Conservation (phyloP, 495 filamentous ascomycete genomes). For the Echria macrotheca region DNA sequence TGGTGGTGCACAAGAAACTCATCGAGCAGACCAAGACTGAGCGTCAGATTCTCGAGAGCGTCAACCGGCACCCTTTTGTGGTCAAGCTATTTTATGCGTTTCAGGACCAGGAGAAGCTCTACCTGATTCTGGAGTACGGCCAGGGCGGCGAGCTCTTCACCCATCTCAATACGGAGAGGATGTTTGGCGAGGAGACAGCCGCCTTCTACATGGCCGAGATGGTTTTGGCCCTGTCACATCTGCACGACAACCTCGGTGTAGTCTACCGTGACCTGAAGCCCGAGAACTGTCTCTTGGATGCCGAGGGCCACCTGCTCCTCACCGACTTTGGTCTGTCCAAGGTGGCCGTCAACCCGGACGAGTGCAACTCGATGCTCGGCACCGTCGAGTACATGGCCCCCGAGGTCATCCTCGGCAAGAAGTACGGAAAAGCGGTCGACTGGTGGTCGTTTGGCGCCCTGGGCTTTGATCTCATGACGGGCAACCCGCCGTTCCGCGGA, state of each 20-base stretch:
- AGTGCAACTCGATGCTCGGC: constrained; percentile 82
- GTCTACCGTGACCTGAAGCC: constrained; percentile 97
- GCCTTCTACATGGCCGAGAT: constrained; percentile 99
- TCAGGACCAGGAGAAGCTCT: constrained; percentile 96
- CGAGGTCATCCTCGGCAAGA: constrained; percentile 77
- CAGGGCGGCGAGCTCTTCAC: constrained; percentile 92
- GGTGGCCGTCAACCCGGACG: constrained; percentile 76
- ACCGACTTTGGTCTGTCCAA: constrained; percentile 98
- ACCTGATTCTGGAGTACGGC: constrained; percentile 97
- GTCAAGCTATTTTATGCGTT: constrained; percentile 98
- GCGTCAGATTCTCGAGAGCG: constrained; percentile 84
- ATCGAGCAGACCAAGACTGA: constrained; percentile 97
- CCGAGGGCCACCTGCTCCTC: constrained; percentile 83
- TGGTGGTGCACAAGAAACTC: constrained; percentile 86
- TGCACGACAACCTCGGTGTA: constrained; percentile 86
- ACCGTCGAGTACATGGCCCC: constrained; percentile 99
- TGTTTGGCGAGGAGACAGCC: constrained; percentile 82
- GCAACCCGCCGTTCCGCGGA: constrained; percentile 80
- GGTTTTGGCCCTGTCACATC: constrained; percentile 85
- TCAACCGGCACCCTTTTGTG: constrained; percentile 93
- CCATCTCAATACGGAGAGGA: constrained; percentile 80
- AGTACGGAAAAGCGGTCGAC: constrained; percentile 90
- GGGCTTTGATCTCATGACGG: constrained; percentile 86
- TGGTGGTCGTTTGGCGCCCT: constrained; percentile 98
- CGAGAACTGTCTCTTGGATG: constrained; percentile 93